A percentile compares a stretch with the other conserved stretches of the same genome.
phyloP scores from a whole-genome alignment of 352 stramenopile species.

The Blastocystis hominis region DNA sequence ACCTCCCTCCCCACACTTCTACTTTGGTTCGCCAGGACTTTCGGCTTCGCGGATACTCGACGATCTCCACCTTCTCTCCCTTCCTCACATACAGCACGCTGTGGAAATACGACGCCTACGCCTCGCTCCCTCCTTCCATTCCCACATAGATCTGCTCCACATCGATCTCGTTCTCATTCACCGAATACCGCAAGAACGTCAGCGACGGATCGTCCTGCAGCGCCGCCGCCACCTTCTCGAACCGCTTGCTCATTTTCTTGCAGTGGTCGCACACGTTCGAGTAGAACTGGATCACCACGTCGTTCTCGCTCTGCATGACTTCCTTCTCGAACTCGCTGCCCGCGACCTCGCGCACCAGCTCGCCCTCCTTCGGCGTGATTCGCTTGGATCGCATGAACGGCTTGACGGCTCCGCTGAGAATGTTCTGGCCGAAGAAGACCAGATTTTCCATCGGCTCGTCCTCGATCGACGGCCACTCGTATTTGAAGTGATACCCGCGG shows the following conservation, averaged over 20 bases:
- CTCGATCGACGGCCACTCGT: not conserved
- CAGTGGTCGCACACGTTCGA: not conserved
- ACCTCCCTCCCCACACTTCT: too few species aligned
- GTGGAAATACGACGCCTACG: constrained; percentile 4
- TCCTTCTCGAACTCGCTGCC: not conserved
- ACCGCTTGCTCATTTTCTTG: not conserved
- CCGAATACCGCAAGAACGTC: not conserved
- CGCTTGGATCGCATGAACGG: not conserved
- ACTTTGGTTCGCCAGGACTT: constrained; percentile 11
- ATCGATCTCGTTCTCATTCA: not conserved
- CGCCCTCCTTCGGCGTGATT: not conserved
- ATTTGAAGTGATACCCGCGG: not conserved
- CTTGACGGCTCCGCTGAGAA: not conserved
- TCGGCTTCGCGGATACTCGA: not conserved
- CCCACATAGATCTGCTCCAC: not conserved
- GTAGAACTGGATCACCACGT: not conserved
- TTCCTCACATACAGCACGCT: not conserved
- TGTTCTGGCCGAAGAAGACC: not conserved
- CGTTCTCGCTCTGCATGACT: not conserved
- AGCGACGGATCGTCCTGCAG: not conserved
- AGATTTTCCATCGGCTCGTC: not conserved
- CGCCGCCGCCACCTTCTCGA: not conserved
- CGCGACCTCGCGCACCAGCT: not conserved
- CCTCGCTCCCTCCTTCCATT: not conserved
- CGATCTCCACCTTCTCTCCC: constrained; percentile 2